These are phyloP conservation scores for Gossypium ekmanianum DNA, from an alignment of 345 rosid species.

Conservation along the genomic window DNA sequence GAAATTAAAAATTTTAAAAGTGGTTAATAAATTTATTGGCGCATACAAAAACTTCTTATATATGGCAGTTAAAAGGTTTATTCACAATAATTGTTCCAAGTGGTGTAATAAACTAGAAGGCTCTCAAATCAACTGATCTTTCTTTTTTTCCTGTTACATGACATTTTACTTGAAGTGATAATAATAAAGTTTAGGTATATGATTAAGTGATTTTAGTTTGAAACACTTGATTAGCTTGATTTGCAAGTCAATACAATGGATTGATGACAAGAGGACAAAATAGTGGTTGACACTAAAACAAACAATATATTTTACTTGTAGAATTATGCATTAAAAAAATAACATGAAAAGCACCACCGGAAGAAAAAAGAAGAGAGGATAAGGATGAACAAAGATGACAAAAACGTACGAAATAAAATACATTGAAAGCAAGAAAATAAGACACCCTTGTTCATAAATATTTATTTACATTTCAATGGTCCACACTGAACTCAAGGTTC, in stretches of 20 bases:
- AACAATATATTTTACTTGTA: background rate
- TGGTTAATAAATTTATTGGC: no score
- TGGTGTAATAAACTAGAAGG: background rate
- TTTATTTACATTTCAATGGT: constrained; percentile 38
- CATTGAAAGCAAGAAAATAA: constrained; percentile 12
- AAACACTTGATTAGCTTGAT: background rate
- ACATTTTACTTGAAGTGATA: background rate
- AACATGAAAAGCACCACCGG: background rate
- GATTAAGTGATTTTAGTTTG: background rate
- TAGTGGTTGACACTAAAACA: background rate
- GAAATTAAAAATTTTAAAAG: no score
- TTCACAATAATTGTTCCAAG: no score
- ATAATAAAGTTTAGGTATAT: background rate
- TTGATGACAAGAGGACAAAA: background rate
- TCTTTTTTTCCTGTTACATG: no score
- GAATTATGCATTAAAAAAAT: background rate
- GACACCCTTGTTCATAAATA: constrained; percentile 25
- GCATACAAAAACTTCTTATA: no score
- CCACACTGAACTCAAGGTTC: constrained; percentile 8
- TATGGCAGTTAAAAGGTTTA: no score
- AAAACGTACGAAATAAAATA: constrained; percentile 12
- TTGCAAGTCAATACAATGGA: background rate
- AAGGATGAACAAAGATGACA: constrained; percentile 11
- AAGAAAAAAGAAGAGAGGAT: background rate
- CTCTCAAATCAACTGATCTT: background rate